These are phyloP conservation scores for Aspergillus fumigatus DNA, from an alignment of 2,329 filamentous ascomycete species.

Conservation along the genomic window DNA sequence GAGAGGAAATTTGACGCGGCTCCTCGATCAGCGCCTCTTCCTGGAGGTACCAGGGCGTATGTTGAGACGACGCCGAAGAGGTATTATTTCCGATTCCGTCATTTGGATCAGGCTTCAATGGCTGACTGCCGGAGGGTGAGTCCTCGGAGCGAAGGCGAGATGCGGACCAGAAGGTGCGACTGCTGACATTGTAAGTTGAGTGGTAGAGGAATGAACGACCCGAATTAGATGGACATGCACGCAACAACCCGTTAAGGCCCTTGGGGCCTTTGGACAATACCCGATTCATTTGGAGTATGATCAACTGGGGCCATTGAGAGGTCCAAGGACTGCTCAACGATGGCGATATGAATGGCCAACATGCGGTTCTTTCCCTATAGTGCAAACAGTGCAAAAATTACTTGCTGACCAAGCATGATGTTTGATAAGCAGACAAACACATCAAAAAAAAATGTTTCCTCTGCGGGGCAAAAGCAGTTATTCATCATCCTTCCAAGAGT, in stretches of 20 bases:
- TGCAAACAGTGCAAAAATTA: slow-evolving; percentile 3
- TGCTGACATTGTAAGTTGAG: slow-evolving; percentile 12
- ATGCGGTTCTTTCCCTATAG: not conserved
- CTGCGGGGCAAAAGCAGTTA: not conserved
- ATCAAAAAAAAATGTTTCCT: not conserved
- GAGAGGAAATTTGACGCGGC: slow-evolving; percentile 44
- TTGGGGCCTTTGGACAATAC: slow-evolving; percentile 26
- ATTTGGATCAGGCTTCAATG: not conserved
- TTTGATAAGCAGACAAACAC: not conserved
- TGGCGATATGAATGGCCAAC: not conserved
- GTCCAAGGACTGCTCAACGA: not conserved
- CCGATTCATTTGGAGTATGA: slow-evolving; percentile 26
- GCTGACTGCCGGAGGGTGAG: slow-evolving; percentile 11
- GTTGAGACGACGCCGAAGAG: slow-evolving; percentile 11
- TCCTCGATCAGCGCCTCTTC: slow-evolving; percentile 49
- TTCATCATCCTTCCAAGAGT: not conserved
- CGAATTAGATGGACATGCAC: slow-evolving; percentile 21
- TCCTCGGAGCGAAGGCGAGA: slow-evolving; percentile 21
- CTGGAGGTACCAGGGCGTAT: slow-evolving; percentile 76
- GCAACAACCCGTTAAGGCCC: slow-evolving; percentile 27
- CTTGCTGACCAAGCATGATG: not conserved
- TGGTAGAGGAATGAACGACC: slow-evolving; percentile 13
- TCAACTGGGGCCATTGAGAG: not conserved
- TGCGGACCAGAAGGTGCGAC: slow-evolving; percentile 21
- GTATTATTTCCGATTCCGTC: slow-evolving; percentile 5